Evolutionary conservation across 495 filamentous ascomycete genomes (phyloP).

Genomic region (Oleoguttula mirabilis): DNA sequence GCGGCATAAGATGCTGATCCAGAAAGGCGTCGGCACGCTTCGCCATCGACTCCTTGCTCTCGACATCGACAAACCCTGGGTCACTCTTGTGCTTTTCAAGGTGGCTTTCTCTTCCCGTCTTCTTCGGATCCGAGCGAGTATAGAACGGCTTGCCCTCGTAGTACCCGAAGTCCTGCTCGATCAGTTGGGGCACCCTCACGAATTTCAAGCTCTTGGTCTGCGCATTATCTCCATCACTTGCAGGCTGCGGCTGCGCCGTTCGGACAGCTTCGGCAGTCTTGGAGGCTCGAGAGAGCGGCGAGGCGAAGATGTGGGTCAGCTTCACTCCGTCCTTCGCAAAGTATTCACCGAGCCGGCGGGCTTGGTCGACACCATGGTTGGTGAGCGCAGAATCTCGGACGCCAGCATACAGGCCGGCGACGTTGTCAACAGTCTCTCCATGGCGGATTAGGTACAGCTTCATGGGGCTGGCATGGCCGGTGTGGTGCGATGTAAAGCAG

Average conservation of each 20-base stretch:
- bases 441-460: conserved; percentile 69
- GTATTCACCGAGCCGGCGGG: conserved; percentile 44
- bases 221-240: conserved; percentile 1
- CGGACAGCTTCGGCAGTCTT: conserved; percentile 58
- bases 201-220: conserved; percentile 25
- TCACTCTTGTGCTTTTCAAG: conserved; percentile 20
- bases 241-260: conserved; percentile 35
- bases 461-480: conserved; percentile 37
- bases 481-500: neutral
- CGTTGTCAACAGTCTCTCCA: conserved; percentile 81
- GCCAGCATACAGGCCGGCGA: conserved; percentile 59
- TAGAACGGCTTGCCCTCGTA: conserved; percentile 49
- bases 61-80: conserved; percentile 38
- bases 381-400: conserved; percentile 67
- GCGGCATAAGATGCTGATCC: conserved; percentile 43
- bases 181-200: conserved; percentile 41
- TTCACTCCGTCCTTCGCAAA: conserved; percentile 38
- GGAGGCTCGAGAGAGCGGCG: conserved; percentile 59
- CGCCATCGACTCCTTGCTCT: conserved; percentile 54
- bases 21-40: conserved; percentile 51
- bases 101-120: conserved; percentile 17
- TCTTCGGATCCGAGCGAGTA: conserved; percentile 19
- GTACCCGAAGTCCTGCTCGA: conserved; percentile 62
- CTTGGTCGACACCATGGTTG: conserved; percentile 68
- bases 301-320: conserved; percentile 62